Conservation (phyloP, 164 flowering plant genomes). For the Pachysandra terminalis region DNA sequence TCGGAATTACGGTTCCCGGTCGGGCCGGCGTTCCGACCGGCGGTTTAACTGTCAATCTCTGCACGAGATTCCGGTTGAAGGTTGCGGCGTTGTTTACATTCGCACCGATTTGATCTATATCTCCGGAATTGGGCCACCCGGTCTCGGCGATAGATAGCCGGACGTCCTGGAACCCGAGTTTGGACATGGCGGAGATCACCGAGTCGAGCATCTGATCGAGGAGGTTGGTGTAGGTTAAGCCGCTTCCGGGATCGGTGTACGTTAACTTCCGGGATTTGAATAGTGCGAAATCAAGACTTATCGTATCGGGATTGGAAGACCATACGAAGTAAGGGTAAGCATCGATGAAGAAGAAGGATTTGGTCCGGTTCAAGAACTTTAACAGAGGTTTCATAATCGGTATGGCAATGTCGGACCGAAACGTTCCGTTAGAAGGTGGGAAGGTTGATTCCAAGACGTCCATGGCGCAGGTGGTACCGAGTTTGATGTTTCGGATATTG, state of each 20-base stretch:
- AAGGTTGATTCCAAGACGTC: slow-evolving; percentile 35
- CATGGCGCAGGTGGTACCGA: too few species aligned
- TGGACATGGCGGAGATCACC: slow-evolving; percentile 31
- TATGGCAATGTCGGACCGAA: slow-evolving; percentile 23
- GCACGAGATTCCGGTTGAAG: slow-evolving; percentile 37
- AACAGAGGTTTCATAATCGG: slow-evolving; percentile 39
- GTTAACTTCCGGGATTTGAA: slow-evolving; percentile 10
- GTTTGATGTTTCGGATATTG: slow-evolving; percentile 36
- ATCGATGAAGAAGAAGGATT: slow-evolving; percentile 50
- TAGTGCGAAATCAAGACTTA: slow-evolving; percentile 44
- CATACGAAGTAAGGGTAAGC: slow-evolving; percentile 64
- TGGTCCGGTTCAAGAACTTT: slow-evolving; percentile 38
- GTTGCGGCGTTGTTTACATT: slow-evolving; percentile 38
- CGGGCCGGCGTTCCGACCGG: slow-evolving; percentile 45
- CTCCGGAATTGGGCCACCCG: slow-evolving; percentile 51
- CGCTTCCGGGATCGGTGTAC: slow-evolving; percentile 41
- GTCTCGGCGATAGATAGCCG: slow-evolving; percentile 36
- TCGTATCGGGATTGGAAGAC: slow-evolving; percentile 29
- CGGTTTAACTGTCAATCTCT: slow-evolving; percentile 28
- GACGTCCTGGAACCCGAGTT: slow-evolving; percentile 32
- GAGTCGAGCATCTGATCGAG: too few species aligned
- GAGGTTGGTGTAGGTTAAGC: too few species aligned
- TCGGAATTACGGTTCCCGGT: slow-evolving; percentile 28
- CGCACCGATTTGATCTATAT: slow-evolving; percentile 31
- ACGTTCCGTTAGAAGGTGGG: slow-evolving; percentile 64